Conservation (phyloP, 768 basidiomycete species). For the Leucogyrophana mollusca region DNA sequence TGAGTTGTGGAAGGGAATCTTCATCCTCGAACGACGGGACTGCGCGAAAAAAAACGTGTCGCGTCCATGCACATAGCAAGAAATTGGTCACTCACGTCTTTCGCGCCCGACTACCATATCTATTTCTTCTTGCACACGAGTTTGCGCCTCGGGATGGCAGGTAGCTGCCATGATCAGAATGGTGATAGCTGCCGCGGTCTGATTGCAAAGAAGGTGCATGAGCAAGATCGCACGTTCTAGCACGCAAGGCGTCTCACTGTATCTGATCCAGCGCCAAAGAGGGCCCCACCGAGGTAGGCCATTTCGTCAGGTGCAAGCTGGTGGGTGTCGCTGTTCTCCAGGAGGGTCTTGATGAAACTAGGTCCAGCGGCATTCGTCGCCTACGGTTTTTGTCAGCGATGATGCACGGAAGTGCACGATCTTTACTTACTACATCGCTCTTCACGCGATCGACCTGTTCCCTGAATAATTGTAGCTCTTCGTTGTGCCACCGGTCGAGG, state of each 20-base stretch:
- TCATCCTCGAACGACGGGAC: constrained; percentile 37
- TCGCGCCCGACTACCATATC: constrained; percentile 45
- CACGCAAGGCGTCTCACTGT: constrained; percentile 28
- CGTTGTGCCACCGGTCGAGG: constrained; percentile 47
- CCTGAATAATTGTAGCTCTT: constrained; percentile 50
- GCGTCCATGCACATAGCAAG: background rate
- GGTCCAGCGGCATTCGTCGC: constrained; percentile 4
- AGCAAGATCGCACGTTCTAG: too few species aligned
- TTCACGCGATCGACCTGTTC: constrained; percentile 42
- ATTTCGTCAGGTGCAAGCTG: constrained; percentile 50
- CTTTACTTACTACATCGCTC: constrained; percentile 34
- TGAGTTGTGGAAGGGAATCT: constrained; percentile 31
- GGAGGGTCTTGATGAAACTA: constrained; percentile 50
- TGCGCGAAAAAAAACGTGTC: constrained; percentile 4
- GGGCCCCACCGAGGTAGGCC: constrained; percentile 56
- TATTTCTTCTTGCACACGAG: constrained; percentile 48
- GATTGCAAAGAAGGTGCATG: too few species aligned
- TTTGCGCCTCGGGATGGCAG: constrained; percentile 47
- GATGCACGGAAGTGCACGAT: background rate
- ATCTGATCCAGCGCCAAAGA: constrained; percentile 61
- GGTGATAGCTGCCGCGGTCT: constrained; percentile 50
- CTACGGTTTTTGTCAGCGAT: constrained; percentile 1
- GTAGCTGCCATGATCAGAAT: constrained; percentile 51
- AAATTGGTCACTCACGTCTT: constrained; percentile 8
- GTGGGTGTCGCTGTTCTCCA: constrained; percentile 47